Base-by-base conservation (phyloP, 495 filamentous ascomycete species). In the Chaetomium tenue region DNA sequence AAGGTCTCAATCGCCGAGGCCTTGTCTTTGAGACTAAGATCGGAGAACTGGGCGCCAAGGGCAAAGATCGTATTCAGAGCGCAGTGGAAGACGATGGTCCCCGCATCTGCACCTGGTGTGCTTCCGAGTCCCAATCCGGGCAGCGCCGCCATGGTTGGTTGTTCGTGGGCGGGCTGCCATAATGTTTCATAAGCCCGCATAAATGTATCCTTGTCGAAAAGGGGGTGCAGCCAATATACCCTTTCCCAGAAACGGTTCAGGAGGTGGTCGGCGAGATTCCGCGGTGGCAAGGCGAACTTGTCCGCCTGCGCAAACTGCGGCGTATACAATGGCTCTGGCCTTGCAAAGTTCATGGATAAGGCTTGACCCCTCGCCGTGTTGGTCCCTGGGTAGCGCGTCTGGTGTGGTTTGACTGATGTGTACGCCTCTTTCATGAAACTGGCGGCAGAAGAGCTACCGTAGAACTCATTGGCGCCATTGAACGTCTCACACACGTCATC, bases 21-120 rank as follows among this genome's bases (percentile, higher is more conserved):
- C 23, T 77, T 76, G 58, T 80, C 75, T 18, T 70, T 63, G 11
- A 67, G 61, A 11, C 72, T 64, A 15, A 80, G 74, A 62, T 81
- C 76, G 0, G 78, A 72, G 52, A 81, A 82, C 62, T 82, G 77
- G 39, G 77, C 77, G 15, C 76, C 75, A 5, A 82, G 66, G 0
- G 76, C 78, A 63, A 83, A 82, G 0, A 82, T 77, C 0, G 67
- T 66, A 58, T 83, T 83, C 9, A 83, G 64, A 16, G 78, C 78
- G 40, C 67, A 77, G 57, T 79, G 73, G 56, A 82, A 82, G 22
- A 82, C 73, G 22, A 78, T 75, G 2, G 77, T 78, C 40, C 72
- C 69, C 9, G 73, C 68, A 5, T 71, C 74, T 2, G 75, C 80
- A 42, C 79, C 78, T n/a, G 66, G 72, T 0, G 65, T 65, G n/a